Base-by-base conservation (phyloP, 441 rosid species). In the Pelargonium australe region DNA sequence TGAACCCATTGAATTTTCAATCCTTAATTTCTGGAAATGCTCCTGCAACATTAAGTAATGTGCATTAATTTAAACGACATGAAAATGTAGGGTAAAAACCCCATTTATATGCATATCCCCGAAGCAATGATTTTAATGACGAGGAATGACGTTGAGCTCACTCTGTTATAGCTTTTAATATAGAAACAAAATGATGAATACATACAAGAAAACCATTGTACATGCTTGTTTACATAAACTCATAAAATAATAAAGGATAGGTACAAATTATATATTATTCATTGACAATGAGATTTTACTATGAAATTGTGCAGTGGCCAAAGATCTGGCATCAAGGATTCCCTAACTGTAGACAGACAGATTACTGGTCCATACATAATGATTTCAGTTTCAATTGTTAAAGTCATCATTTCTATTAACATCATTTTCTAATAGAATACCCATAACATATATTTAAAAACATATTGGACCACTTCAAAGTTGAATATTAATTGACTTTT, bases 1-100 rank as follows among this genome's bases (percentile, higher is more conserved):
- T 23, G 90, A 81, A 68, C 89, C 75, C 99, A 95, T 89, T 41
- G 97, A 91, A 72, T 82, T 95, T 82, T 94, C 97, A 23, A 87
- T 85, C 79, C 91, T 85, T 68, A 86, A 78, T 73, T 90, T 94
- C 80, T 83, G 94, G 77, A 91, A 91, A 75, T 90, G 89, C 74
- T 94, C 99, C 99, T 91, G 81, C 23, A 78, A 72, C 41, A 61
- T 61, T 23, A 70, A 23, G 47, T 5, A 16, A 7, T 8, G 34
- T 28, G 61, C 7, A 23, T 55, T 17, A 20, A 55, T 14, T 16
- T 55, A 20, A 6, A 55, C 25, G 10, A 55, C 23, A 62, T 45
- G 57, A 47, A 28, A 19, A 43, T 6, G 53, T 66, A 71, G 41
- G 12, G 62, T 4, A 16, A 60, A 62, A 44, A 23, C 31, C 16